Conservation (phyloP, 2,329 filamentous ascomycete species). For the Fusarium buharicum region DNA sequence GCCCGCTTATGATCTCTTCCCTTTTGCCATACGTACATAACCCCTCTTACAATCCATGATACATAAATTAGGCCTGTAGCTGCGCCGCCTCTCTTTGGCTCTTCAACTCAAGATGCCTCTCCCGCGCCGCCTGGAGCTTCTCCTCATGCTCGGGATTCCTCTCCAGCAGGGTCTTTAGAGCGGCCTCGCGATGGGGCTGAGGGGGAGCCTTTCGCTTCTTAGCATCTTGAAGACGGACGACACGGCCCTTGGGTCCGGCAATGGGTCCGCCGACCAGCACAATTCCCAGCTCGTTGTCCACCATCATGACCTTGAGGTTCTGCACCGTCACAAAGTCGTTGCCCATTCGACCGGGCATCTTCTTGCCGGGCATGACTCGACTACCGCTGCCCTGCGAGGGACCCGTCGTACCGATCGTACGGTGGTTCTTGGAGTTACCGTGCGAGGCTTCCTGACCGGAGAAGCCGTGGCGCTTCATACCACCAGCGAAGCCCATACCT, state of each 20-base stretch:
- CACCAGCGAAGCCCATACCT: conserved; percentile 95
- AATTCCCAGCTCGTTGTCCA: conserved; percentile 87
- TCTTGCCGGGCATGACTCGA: conserved; percentile 93
- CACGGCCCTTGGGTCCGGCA: conserved; percentile 85
- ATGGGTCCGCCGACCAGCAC: conserved; percentile 89
- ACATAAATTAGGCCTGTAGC: conserved; percentile 32
- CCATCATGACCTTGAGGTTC: conserved; percentile 88
- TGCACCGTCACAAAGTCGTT: conserved; percentile 88
- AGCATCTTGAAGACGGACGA: conserved; percentile 89
- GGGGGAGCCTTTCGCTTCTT: conserved; percentile 79
- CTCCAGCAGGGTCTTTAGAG: conserved; percentile 56
- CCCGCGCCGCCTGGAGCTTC: conserved; percentile 60
- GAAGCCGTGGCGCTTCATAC: conserved; percentile 97
- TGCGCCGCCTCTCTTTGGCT: conserved; percentile 52
- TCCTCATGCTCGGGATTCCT: conserved; percentile 59
- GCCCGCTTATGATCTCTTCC: conserved; percentile 47
- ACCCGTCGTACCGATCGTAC: conserved; percentile 89
- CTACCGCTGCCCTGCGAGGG: conserved; percentile 92
- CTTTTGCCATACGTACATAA: conserved; percentile 39
- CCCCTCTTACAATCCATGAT: conserved; percentile 45
- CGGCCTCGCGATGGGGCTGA: conserved; percentile 60
- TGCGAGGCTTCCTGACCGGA: conserved; percentile 89
- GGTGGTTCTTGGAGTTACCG: conserved; percentile 94
- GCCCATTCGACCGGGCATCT: conserved; percentile 97
- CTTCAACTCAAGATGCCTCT: conserved; percentile 65